phyloP scores from a whole-genome alignment of 225 moss, liverwort and hornwort species.

The Physcomitrium patens region DNA sequence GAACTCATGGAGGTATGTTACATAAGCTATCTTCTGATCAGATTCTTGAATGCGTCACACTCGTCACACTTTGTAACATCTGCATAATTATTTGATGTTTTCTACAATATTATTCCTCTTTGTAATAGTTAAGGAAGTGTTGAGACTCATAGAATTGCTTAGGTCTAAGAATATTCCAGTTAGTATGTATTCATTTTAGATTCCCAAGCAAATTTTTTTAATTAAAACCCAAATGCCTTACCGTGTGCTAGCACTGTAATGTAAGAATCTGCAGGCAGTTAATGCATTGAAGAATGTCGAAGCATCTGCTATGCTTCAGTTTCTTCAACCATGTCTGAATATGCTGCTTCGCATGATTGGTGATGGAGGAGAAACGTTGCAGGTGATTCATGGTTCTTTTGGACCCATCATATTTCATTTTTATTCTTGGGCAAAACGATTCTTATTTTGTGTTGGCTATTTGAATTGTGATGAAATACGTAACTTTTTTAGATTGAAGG shows the following conservation, averaged over 20 bases:
- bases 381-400: slow-evolving; percentile 51
- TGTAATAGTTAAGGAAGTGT: slow-evolving; percentile 9
- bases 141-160: slow-evolving; percentile 1
- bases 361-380: slow-evolving; percentile 96
- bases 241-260: slow-evolving; percentile 22
- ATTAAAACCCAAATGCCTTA: slow-evolving; percentile 9
- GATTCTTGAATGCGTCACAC: neutral
- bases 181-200: slow-evolving; percentile 10
- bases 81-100: neutral
- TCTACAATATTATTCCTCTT: slow-evolving; percentile 1
- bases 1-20: slow-evolving; percentile 72
- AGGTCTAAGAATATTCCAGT: slow-evolving; percentile 10
- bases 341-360: slow-evolving; percentile 99
- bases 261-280: slow-evolving; percentile 68
- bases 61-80: neutral
- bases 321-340: slow-evolving; percentile 93
- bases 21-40: neutral
- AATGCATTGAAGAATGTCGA: slow-evolving; percentile 98
- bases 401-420: neutral
- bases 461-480: slow-evolving; percentile 5
- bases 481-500: slow-evolving; percentile 9
- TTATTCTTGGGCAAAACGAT: neutral
- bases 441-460: slow-evolving; percentile 19
- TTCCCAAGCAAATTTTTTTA: neutral
- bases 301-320: slow-evolving; percentile 94